Base-by-base conservation (phyloP, 805 yeast species). In the Candida cerambycidarum region DNA sequence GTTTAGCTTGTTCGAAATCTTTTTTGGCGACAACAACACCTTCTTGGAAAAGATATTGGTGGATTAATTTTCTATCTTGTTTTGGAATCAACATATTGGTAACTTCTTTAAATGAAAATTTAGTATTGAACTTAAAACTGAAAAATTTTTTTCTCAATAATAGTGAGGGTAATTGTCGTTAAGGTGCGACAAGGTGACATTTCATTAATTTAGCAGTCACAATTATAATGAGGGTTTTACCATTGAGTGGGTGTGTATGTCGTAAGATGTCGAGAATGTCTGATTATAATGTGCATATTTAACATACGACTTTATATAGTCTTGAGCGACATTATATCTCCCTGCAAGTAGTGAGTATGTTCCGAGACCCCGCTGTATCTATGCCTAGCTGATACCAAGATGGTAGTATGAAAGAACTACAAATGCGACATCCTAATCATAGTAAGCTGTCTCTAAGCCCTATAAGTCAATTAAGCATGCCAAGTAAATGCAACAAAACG, bases 1-100 rank as follows among this genome's bases (percentile, higher is more conserved):
- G 99, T 79, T 88, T 83, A 73, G 93, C 85, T 78, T 85, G 95
- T 85, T 85, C 81, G 82, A 81, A 92, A 80, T 93, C 97, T 85
- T 93, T 93, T 86, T 90, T 88, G 72, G 99, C 99, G 67, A 93
- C 98, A 73, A 89, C 88, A 74, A 92, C 99, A 80, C 99, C 99
- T 84, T 93, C 98, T 79, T 89, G 90, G 88, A 90, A 93, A 79
- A 93, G 93, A 87, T 90, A 85, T 76, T 83, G 87, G 95, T 89
- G 96, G 76, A 93, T 93, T 90, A 88, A 88, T 82, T 88, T 89
- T 85, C 99, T 90, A 77, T 93, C 99, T 78, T 89, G 95, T 81
- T 88, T 93, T 80, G 99, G 98, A 83, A 93, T 93, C 82, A 93
- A 84, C 99, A 93, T 93, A 70, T 51, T 69, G 32, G 39, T 14